Base-by-base conservation (phyloP, 169 alveolate genomes). In the Eimeria falciformis region DNA sequence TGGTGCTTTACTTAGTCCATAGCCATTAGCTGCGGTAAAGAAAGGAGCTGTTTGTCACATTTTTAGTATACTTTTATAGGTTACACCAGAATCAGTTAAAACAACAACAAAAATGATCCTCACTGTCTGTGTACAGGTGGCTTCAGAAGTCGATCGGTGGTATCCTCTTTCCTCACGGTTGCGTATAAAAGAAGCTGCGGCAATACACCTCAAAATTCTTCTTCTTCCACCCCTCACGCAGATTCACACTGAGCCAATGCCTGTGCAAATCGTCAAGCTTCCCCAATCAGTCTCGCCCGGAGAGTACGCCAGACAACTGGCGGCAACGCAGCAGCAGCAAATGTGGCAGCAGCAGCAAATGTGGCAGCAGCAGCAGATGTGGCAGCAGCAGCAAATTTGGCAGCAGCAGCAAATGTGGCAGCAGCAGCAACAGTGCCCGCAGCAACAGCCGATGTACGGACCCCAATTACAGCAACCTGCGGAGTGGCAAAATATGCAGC, bases 381-480 rank as follows among this genome's bases (percentile, higher is more conserved):
- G 29, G 68, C 23, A 14, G 47, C 46, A 1, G n/a, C 68, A 43
- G 66, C 85, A 21, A 47, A 2, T 11, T 75, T 29, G 6, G 66
- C 65, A 29, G 85, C 68, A 40, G 43, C 85, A 43, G 37, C 85
- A 29, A 50, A 43, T 0, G 37, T 7, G 3, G 66, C 46, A 14
- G 14, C 85, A 46, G 66, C 46, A 14, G 85, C 85, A 12, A 66
- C 68, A 18, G 85, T 66, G 23, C 46, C 66, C 25, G 85, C 33
- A 18, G 62, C 84, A 58, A 25, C 71, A 58, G 71, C 71, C n/a
- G 62, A 50, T 50, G 62, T 11, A 11, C n/a, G 62, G 62, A 11
- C 14, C 62, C 7, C 62, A 50, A 50, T 11, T 50, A 14, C 62
- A 50, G 62, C 62, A 11, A 14, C 62, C 7, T n/a, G n/a, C n/a